Evolutionary conservation across 2,329 filamentous ascomycete species (phyloP).

Genomic region (Ampelomyces quisqualis): DNA sequence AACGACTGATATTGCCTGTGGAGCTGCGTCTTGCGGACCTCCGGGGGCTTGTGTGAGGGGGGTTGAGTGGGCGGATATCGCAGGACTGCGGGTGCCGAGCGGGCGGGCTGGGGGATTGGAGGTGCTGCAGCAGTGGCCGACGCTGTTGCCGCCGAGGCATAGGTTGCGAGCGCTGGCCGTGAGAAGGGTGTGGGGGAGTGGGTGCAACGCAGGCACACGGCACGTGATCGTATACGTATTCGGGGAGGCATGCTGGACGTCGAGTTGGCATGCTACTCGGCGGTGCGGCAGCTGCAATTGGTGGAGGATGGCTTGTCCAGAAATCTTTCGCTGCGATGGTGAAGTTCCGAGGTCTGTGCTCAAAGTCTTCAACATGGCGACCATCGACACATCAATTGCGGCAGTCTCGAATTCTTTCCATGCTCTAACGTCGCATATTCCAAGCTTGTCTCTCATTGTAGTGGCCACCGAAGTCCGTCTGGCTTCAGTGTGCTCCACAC

Average conservation of each 20-base stretch:
- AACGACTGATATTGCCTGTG: conserved; percentile 84
- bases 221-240: conserved; percentile 39
- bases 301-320: conserved; percentile 17
- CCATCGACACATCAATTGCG: too few relatives aligned
- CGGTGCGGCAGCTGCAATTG: conserved; percentile 30
- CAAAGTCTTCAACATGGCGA: conserved; percentile 11
- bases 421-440: too few relatives aligned
- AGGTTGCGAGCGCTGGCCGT: conserved; percentile 41
- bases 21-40: conserved; percentile 88
- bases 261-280: too few relatives aligned
- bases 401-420: too few relatives aligned
- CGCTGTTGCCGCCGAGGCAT: conserved; percentile 54
- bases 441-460: too few relatives aligned
- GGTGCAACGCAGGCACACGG: conserved; percentile 30
- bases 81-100: conserved; percentile 49
- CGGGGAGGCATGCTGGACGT: conserved; percentile 46
- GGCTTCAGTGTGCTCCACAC: too few relatives aligned
- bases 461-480: too few relatives aligned
- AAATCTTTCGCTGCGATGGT: conserved; percentile 32
- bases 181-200: conserved; percentile 30
- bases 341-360: conserved; percentile 28
- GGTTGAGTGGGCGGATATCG: conserved; percentile 69
- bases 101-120: conserved; percentile 52
- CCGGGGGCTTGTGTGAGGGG: conserved; percentile 80
- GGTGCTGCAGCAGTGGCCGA: conserved; percentile 55